A percentile compares a stretch with the other conserved stretches of the same genome.
phyloP scores from a whole-genome alignment of 2,329 filamentous ascomycete species.

The Drechmeria coniospora region DNA sequence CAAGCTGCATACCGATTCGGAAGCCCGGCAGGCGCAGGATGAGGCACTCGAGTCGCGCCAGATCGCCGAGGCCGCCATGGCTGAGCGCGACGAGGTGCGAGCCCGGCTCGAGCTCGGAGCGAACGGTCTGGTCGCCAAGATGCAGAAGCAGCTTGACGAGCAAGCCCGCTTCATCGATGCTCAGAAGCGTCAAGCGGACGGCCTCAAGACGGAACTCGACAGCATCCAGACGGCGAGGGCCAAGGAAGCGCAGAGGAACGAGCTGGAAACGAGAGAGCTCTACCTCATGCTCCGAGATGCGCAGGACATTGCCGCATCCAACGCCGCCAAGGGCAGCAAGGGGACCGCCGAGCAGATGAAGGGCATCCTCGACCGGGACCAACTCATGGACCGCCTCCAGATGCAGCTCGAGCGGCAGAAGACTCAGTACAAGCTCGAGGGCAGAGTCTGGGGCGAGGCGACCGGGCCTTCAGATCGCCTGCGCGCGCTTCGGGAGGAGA shows the following conservation, averaged over 20 bases:
- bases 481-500: slow-evolving; percentile 81
- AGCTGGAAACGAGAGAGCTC: slow-evolving; percentile 87
- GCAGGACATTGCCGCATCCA: slow-evolving; percentile 85
- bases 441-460: slow-evolving; percentile 71
- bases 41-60: slow-evolving; percentile 82
- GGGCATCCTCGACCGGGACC: slow-evolving; percentile 84
- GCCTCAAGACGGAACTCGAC: slow-evolving; percentile 76
- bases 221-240: slow-evolving; percentile 73
- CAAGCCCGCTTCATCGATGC: slow-evolving; percentile 83
- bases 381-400: slow-evolving; percentile 82
- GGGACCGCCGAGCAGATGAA: slow-evolving; percentile 56
- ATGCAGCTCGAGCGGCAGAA: slow-evolving; percentile 94
- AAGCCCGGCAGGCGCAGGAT: slow-evolving; percentile 82
- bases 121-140: slow-evolving; percentile 80
- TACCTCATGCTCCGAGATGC: slow-evolving; percentile 98
- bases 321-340: slow-evolving; percentile 44
- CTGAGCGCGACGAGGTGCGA: slow-evolving; percentile 89
- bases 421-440: slow-evolving; percentile 94
- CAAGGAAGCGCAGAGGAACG: slow-evolving; percentile 85
- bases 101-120: slow-evolving; percentile 80
- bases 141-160: slow-evolving; percentile 89
- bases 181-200: slow-evolving; percentile 71
- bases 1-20: slow-evolving; percentile 90
- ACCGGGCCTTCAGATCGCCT: slow-evolving; percentile 81
- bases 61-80: slow-evolving; percentile 88